phyloP scores from a whole-genome alignment of 2,329 filamentous ascomycete species.

The Exophiala viscosa region DNA sequence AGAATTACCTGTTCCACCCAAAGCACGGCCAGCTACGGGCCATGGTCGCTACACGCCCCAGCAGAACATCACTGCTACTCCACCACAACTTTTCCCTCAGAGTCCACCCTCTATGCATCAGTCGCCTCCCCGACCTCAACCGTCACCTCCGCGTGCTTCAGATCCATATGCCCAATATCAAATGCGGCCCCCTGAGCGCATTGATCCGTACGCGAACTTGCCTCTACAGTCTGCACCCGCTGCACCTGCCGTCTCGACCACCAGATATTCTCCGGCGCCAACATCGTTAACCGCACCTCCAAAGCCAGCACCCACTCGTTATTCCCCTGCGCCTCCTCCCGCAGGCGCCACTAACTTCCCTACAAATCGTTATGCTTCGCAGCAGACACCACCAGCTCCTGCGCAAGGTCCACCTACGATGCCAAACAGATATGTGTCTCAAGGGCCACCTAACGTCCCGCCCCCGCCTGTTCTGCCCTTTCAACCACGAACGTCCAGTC shows the following conservation, averaged over 20 bases:
- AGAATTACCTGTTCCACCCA: constrained; percentile 64
- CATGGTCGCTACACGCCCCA: constrained; percentile 41
- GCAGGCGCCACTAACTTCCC: constrained; percentile 8
- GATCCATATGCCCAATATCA: constrained; percentile 31
- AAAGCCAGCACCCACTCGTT: constrained; percentile 39
- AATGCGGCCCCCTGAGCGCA: constrained; percentile 32
- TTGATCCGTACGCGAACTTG: constrained; percentile 34
- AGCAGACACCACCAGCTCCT: constrained; percentile 23
- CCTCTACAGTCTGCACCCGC: constrained; percentile 27
- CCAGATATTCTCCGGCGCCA: constrained; percentile 47
- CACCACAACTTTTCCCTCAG: constrained; percentile 26
- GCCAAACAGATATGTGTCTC: constrained; percentile 41
- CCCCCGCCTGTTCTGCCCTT: constrained; percentile 46
- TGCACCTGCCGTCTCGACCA: constrained; percentile 37
- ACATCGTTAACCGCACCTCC: constrained; percentile 34
- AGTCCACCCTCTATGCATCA: constrained; percentile 26
- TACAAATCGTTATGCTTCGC: constrained; percentile 27
- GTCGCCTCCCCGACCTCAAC: constrained; percentile 30
- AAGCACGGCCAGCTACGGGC: constrained; percentile 53
- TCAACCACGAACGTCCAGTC: constrained; percentile 63
- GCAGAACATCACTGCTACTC: constrained; percentile 26
- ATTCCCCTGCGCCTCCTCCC: constrained; percentile 45
- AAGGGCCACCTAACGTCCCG: constrained; percentile 32
- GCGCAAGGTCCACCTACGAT: constrained; percentile 28
- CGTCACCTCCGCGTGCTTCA: constrained; percentile 28